Conservation (phyloP, 306 rosid species). For the Cucurbita ficifolia region DNA sequence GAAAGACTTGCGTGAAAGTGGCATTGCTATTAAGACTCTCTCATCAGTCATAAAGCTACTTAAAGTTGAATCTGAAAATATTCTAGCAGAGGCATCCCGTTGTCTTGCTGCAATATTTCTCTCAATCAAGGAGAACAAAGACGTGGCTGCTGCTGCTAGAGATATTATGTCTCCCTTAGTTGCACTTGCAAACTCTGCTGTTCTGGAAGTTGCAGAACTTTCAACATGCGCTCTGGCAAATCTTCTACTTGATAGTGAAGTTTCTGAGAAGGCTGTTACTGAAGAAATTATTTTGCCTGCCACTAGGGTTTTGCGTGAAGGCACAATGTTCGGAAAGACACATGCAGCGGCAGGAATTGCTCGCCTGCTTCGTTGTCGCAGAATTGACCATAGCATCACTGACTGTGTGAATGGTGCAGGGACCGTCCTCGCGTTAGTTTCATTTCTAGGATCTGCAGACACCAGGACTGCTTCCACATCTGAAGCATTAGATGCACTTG, state of each 20-base stretch:
- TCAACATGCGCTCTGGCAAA: conserved; percentile 86
- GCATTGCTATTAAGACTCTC: conserved; percentile 71
- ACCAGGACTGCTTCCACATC: conserved; percentile 53
- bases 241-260: conserved; percentile 68
- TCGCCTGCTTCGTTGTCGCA: conserved; percentile 65
- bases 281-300: conserved; percentile 87
- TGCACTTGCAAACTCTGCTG: conserved; percentile 56
- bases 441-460: conserved; percentile 63
- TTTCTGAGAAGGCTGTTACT: conserved; percentile 58
- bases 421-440: conserved; percentile 83
- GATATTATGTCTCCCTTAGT: conserved; percentile 48
- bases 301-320: conserved; percentile 74
- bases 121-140: conserved; percentile 83
- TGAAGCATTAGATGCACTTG: conserved; percentile 89
- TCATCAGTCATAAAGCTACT: conserved; percentile 58
- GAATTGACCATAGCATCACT: conserved; percentile 46
- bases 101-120: conserved; percentile 86
- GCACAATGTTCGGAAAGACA: conserved; percentile 62
- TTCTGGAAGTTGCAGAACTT: conserved; percentile 75
- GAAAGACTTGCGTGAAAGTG: conserved; percentile 84
- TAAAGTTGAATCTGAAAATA: conserved; percentile 59
- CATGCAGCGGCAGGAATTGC: conserved; percentile 94
- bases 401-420: conserved; percentile 76
- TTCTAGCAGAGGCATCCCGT: conserved; percentile 66
- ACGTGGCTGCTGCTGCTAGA: conserved; percentile 63